Base-by-base conservation (phyloP, 352 stramenopile genomes). In the Phytophthora citrophthora region DNA sequence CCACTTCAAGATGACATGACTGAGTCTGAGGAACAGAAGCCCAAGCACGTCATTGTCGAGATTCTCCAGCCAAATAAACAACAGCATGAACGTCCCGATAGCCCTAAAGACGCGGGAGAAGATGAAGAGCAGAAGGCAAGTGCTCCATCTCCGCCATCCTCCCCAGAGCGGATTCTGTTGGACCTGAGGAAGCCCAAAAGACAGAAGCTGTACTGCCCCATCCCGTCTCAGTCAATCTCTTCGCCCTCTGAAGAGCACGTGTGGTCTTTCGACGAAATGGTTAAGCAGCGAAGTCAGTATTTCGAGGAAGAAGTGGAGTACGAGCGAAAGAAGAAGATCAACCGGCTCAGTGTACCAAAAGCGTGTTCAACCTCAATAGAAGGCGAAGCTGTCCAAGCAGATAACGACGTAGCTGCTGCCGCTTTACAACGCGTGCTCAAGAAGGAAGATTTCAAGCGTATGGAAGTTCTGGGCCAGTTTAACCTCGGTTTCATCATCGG, bases 401-500 rank as follows among this genome's bases (percentile, higher is more conserved):
- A 78, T 29, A 84, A 89, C 41, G 79, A 83, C 1, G 29, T 74
- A 4, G 74, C 70, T 2, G 74, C 87, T n/a, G 65, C 64, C 32
- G 72, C 82, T 10, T 61, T 94, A 26, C 87, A 85, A 40, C 79
- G 93, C 1, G 80, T 89, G 46, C 74, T 99, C 15, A 82, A 77
- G 15, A 98, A 98, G 46, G 78, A 94, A 34, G 91, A 98, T 66
- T 98, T 99, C 70, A 65, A 69, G 27, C 73, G 82, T 18, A 98
- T 98, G 89, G 66, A 91, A 23, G 83, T 99, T 16, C 73, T 99
- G 43, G 96, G 97, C 3, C 97, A 99, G 55, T 99, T 99, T 74
- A 99, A 99, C 63, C 85, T 98, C 58, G 97, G 97, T 3, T 99
- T 99, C 65, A 98, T 99, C 41, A 94, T 99, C 31, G 91, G 80